Base-by-base conservation (phyloP, 192 early-diverging fungal species). In the Rhizophagus prolifer region DNA sequence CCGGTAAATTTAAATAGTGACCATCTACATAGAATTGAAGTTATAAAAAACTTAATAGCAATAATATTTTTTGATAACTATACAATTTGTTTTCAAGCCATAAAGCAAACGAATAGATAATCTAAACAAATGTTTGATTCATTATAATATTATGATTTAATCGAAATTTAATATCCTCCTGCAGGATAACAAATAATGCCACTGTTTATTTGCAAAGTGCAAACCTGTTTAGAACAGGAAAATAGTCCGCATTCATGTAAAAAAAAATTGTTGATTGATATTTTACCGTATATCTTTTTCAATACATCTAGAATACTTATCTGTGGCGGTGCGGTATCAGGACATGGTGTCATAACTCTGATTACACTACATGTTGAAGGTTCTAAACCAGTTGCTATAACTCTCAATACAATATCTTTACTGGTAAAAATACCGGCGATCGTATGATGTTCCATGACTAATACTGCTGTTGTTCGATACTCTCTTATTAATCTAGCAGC, bases 341-440 rank as follows among this genome's bases (percentile, higher is more conserved):
- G 94, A 72, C 94, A 90, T 69, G 94, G 94, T 9, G 94, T 95
- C 97, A 99, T 99, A 16, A 99, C 97, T 78, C 96, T 92, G 30
- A 97, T 94, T 50, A 99, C 96, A 62, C 92, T 92, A 79, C 95
- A 97, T 31, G 90, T 94, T 66, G 86, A 86, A 75, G 97, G 95
- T 79, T 95, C 92, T 66, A 98, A 83, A 21, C 93, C 90, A 76
- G 93, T 93, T 41, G 94, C 94, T 77, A 95, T 92, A 28, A 95
- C 94, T 72, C 94, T 90, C 64, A 95, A 88, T 54, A 95, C 94
- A 68, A 95, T 88, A 81, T 95, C 94, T 58, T 90, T 95, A 82
- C 91, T 93, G 23, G 96, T 97, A 81, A 97, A 96, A 74, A 97
- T 97, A 72, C 96, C 96, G 12, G 93, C 90, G 60, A 97, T 86